A percentile compares a stretch with the other conserved stretches of the same genome.
These are phyloP conservation scores for Metroxylon sagu DNA, from an alignment of 176 grass and related monocot genomes.

Conservation along the genomic window DNA sequence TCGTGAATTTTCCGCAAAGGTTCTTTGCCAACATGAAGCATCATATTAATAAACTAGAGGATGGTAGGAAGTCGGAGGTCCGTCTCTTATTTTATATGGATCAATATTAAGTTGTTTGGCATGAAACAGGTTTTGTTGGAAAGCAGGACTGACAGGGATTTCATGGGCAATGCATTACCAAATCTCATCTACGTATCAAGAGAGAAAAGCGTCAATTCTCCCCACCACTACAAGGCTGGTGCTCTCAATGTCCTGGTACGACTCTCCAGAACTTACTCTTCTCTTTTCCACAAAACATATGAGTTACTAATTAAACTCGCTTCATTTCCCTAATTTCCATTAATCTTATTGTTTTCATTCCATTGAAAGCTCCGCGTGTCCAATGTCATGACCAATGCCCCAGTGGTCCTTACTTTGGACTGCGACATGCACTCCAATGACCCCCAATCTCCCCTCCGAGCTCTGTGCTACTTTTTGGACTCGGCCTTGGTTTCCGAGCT, in stretches of 20 bases:
- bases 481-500: slow-evolving; percentile 5
- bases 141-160: slow-evolving; percentile 26
- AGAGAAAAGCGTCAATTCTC: slow-evolving; percentile 27
- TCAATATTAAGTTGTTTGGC: background rate
- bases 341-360: background rate
- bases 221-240: slow-evolving; percentile 38
- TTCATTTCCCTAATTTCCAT: background rate
- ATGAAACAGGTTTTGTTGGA: slow-evolving; percentile 28
- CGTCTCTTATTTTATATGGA: background rate
- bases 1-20: too few species aligned
- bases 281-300: too few species aligned
- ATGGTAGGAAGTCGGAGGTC: background rate
- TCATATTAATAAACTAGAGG: too few species aligned
- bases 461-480: slow-evolving; percentile 40
- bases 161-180: slow-evolving; percentile 18
- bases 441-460: slow-evolving; percentile 23
- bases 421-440: slow-evolving; percentile 33
- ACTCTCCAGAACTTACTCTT: background rate
- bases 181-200: slow-evolving; percentile 40
- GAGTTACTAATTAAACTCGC: too few species aligned
- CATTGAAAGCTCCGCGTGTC: slow-evolving; percentile 30
- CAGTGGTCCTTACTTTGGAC: slow-evolving; percentile 32
- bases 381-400: slow-evolving; percentile 21
- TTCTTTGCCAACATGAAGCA: too few species aligned
- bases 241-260: slow-evolving; percentile 37